phyloP scores from a whole-genome alignment of 768 basidiomycete species.

The Austroboletus eburneus region DNA sequence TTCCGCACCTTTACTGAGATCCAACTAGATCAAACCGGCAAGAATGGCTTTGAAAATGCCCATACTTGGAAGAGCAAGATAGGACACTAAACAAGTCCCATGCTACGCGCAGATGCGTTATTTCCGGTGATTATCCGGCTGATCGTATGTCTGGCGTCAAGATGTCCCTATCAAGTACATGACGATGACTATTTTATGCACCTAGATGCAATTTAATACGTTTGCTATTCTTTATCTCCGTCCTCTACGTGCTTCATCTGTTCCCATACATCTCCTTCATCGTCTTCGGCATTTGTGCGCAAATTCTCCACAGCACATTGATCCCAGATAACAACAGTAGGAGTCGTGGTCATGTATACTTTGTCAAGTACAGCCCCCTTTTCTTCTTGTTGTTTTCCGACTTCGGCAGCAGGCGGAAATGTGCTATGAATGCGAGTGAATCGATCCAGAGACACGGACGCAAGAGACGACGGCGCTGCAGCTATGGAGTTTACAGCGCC shows the following conservation, averaged over 20 bases:
- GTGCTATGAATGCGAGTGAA: conserved; percentile 68
- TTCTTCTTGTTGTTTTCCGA: conserved; percentile 47
- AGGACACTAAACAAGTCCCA: conserved; percentile 32
- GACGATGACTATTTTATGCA: no score
- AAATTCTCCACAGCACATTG: conserved; percentile 24
- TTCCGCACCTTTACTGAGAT: conserved; percentile 2
- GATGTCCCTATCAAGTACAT: no score
- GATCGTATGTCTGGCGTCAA: no score
- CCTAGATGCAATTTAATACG: not conserved
- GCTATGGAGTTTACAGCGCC: conserved; percentile 68
- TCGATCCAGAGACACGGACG: conserved; percentile 64
- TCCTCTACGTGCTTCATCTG: conserved; percentile 53
- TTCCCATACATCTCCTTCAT: conserved; percentile 67
- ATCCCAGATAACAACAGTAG: conserved; percentile 67
- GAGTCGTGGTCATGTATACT: conserved; percentile 55
- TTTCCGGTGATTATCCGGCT: not conserved
- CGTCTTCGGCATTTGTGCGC: conserved; percentile 22
- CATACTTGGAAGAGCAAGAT: conserved; percentile 86
- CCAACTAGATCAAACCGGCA: conserved; percentile 57
- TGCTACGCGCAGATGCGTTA: not conserved
- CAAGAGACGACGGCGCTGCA: conserved; percentile 47
- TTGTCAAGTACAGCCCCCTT: conserved; percentile 64
- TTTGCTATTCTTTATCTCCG: conserved; percentile 27
- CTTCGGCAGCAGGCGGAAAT: conserved; percentile 44
- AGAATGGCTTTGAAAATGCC: conserved; percentile 90